Base-by-base conservation (phyloP, 352 stramenopile species). In the Phytophthora citricola region DNA sequence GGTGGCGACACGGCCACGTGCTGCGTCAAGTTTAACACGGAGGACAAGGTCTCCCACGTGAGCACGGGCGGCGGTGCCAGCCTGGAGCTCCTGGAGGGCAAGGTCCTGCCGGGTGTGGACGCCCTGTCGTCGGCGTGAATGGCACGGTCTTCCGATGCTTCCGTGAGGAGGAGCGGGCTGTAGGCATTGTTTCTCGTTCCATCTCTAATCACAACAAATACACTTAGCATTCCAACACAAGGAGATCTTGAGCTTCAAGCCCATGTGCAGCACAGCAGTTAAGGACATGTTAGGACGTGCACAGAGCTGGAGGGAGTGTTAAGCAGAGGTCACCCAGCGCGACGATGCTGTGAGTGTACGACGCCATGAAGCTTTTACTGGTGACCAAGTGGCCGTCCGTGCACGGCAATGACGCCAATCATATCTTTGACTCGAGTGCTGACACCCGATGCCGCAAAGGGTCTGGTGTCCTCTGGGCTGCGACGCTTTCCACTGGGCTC, bases 41-140 rank as follows among this genome's bases (percentile, higher is more conserved):
- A 96, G 69, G 83, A 94, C 79, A 94, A 96, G 84, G 86, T 96
- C 65, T 94, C 86, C 69, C 88, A 96, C 74, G 85, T 96, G 46
- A 91, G 77, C 74, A 99, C 97, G 53, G 97, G 97, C 61, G 97
- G 97, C 58, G 97, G 97, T 62, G 97, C 97, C 48, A 98, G 85
- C 57, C 76, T 99, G 49, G 97, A 99, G 80, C 85, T 99, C 47
- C 83, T 99, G 39, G 97, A 99, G 78, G 97, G 97, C 60, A 99
- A 99, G 87, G 88, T 97, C n/a, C 83, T 99, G 29, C 98, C 98
- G 14, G 98, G 98, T 63, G 97, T 99, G 56, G 96, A 97, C 60
- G 97, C 97, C 39, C 83, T 99, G 47, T 91, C 85, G 41, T 68
- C 72, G 40, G 82, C 83, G 46, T 91, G 79, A 91, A 74, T 26